A percentile compares a stretch with the other conserved stretches of the same genome.
Evolutionary conservation across 2,329 filamentous ascomycete genomes (phyloP).

Genomic region (Rachicladosporium sp.): DNA sequence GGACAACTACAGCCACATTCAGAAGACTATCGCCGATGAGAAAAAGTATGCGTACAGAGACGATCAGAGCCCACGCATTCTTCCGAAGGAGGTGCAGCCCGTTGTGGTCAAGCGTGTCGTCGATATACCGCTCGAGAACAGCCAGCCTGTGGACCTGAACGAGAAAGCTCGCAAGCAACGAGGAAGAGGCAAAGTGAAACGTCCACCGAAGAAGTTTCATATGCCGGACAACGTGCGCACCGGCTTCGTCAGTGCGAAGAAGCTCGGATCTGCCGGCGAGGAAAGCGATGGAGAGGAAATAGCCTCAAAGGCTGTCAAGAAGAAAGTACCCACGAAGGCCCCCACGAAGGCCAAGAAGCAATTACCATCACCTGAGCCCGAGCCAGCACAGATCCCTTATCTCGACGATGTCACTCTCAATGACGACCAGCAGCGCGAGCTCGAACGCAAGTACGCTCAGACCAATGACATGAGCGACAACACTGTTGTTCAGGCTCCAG

Average conservation of each 20-base stretch:
- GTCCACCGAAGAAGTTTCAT: constrained; percentile 83
- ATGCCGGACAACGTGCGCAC: constrained; percentile 92
- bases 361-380: constrained; percentile 14
- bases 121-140: constrained; percentile 85
- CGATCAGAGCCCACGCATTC: constrained; percentile 73
- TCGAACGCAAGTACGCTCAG: constrained; percentile 51
- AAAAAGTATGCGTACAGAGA: constrained; percentile 75
- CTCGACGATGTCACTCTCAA: constrained; percentile 23
- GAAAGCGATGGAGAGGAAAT: constrained; percentile 10
- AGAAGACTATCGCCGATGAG: constrained; percentile 81
- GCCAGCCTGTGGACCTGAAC: constrained; percentile 54
- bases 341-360: constrained; percentile 13
- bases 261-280: constrained; percentile 33
- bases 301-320: constrained; percentile 7
- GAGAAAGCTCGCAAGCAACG: constrained; percentile 46
- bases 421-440: constrained; percentile 20
- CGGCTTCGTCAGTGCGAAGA: constrained; percentile 66
- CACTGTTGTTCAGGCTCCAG: constrained; percentile 50
- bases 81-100: constrained; percentile 67
- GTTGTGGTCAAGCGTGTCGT: constrained; percentile 70
- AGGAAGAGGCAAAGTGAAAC: constrained; percentile 41
- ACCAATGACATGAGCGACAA: constrained; percentile 50
- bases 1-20: constrained; percentile 91
- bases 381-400: constrained; percentile 19
- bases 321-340: constrained; percentile 13